These are phyloP conservation scores for Termitomyces sp. DNA, from an alignment of 768 basidiomycete species.

Conservation along the genomic window DNA sequence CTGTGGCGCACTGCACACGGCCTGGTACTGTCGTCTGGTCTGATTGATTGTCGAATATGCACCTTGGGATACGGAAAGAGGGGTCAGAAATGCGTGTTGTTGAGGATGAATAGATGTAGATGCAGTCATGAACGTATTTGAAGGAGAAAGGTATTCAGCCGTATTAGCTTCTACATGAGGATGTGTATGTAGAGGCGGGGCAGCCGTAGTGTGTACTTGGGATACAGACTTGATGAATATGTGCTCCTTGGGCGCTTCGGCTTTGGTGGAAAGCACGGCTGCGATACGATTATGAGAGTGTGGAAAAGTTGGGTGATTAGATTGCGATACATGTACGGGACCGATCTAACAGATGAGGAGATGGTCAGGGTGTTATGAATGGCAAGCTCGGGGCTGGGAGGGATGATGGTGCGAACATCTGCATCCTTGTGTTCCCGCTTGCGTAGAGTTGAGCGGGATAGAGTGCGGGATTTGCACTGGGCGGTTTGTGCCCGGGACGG, in stretches of 20 bases:
- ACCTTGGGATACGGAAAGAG: background rate
- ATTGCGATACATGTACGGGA: background rate
- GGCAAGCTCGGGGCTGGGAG: background rate
- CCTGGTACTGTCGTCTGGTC: background rate
- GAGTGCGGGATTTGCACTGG: background rate
- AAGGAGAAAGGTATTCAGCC: background rate
- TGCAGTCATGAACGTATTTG: background rate
- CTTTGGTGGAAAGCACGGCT: background rate
- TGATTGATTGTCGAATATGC: background rate
- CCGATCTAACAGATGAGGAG: background rate
- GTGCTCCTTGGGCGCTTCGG: background rate
- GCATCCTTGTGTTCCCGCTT: conserved; percentile 3
- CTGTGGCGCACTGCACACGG: background rate
- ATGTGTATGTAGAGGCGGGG: background rate
- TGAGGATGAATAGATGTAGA: background rate
- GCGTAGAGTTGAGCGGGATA: conserved; percentile 14
- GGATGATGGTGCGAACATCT: background rate
- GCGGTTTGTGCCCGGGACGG: background rate
- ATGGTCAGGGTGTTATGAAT: background rate
- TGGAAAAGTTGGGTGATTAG: background rate
- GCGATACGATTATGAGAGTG: background rate
- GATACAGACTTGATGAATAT: background rate
- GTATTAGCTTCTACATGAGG: background rate
- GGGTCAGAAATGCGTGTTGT: background rate
- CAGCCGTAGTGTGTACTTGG: background rate